Evolutionary conservation across 1,284 basidiomycete species (phyloP).

Genomic region (Pseudozyma sp.): DNA sequence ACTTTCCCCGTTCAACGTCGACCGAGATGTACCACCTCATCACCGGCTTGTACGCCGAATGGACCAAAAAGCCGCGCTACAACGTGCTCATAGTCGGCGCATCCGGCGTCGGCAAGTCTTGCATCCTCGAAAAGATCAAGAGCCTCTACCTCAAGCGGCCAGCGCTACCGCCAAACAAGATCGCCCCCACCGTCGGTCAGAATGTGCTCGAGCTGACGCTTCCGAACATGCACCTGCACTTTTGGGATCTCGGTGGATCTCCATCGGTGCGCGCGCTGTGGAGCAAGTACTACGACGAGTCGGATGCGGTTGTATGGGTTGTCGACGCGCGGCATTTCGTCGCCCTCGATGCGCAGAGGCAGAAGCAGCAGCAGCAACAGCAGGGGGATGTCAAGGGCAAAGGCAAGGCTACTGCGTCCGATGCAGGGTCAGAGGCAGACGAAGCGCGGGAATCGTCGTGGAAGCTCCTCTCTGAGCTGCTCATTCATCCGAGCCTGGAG

Average conservation of each 20-base stretch:
- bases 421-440: conserved; percentile 16
- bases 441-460: conserved; percentile 24
- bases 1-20: background rate
- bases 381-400: conserved; percentile 21
- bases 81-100: conserved; percentile 53
- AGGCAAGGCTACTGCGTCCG: conserved; percentile 10
- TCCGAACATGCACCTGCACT: conserved; percentile 38
- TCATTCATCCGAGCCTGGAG: conserved; percentile 43
- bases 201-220: conserved; percentile 54
- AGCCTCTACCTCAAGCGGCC: conserved; percentile 39
- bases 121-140: conserved; percentile 52
- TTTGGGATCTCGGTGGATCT: conserved; percentile 61
- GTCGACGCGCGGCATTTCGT: conserved; percentile 47
- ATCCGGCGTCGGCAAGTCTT: conserved; percentile 55
- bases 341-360: conserved; percentile 12
- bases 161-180: conserved; percentile 35
- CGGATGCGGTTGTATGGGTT: conserved; percentile 51
- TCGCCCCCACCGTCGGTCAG: conserved; percentile 57
- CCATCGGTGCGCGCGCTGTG: conserved; percentile 52
- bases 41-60: conserved; percentile 45
- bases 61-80: conserved; percentile 49
- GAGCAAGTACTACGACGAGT: conserved; percentile 55
- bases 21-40: conserved; percentile 45
- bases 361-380: conserved; percentile 3
- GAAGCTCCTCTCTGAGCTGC: conserved; percentile 33